Base-by-base conservation (phyloP, 305 asterid genomes). In the Fraxinus platypoda region DNA sequence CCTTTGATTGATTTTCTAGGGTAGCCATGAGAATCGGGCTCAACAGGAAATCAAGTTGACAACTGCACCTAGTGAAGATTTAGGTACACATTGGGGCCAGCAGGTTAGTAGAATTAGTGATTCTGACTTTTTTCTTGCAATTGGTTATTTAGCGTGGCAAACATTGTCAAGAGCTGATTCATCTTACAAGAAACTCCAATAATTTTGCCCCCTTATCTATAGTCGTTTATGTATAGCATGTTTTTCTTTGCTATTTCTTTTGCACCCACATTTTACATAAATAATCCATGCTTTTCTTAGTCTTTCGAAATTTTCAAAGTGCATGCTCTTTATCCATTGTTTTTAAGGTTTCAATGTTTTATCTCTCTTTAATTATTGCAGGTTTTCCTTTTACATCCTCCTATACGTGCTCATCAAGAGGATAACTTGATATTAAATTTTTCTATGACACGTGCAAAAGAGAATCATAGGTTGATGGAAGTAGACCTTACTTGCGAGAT, bases 11-110 rank as follows among this genome's bases (percentile, higher is more conserved):
- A 81, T 75, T 38, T 76, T 30, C 7, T 78, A 93, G 98, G 98
- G 98, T 75, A 90, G 92, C 72, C 78, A 37, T 52, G 87, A 78
- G 86, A 94, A 85, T 83, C 94, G 94, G 57, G 98, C 97, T 81
- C 87, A 89, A 80, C 84, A 83, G 62, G 97, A 94, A 82, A 83
- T 96, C 30, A 97, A 92, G 90, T 83, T 96, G 92, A 83, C 95
- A 64, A 93, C 98, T 84, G 97, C 97, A 75, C 98, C 99, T 30
- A 88, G 83, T 87, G 93, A 89, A 76, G 90, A 91, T 75, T 78
- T 25, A 28, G 90, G 94, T 23, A 94, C 99, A 54, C 99, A 96
- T 83, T 96, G 99, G 98, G 98, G 98, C 81, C 98, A 96, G 86
- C 98, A 94, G 97, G 97, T 94, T 81, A 30, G 91, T 83, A 49